These are phyloP conservation scores for Collybiopsis confluens DNA, from an alignment of 768 basidiomycete species.

Conservation along the genomic window DNA sequence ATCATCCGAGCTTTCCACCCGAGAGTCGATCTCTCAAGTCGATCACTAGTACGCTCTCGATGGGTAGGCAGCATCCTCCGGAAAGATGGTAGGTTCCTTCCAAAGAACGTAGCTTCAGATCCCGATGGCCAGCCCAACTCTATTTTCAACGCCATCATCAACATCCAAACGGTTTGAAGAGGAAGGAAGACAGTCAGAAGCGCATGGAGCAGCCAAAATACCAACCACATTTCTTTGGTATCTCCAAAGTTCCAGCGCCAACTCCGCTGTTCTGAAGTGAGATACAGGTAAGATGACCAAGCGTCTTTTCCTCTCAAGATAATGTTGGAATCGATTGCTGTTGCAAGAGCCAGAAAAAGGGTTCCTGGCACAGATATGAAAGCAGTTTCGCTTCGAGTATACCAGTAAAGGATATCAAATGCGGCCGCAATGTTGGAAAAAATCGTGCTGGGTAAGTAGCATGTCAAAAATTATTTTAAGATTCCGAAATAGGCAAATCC, in stretches of 20 bases:
- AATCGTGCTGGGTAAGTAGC: not conserved
- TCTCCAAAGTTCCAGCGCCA: not conserved
- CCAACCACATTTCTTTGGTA: not conserved
- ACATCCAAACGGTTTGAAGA: not conserved
- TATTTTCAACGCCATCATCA: not conserved
- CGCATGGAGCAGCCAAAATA: not conserved
- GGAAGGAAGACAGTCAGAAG: not conserved
- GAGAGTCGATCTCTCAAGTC: not conserved
- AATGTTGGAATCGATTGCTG: not conserved
- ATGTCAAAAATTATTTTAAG: too few relatives aligned
- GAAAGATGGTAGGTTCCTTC: not conserved
- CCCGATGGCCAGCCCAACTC: not conserved
- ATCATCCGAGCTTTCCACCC: not conserved
- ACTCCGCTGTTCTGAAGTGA: not conserved
- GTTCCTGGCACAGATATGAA: constrained; percentile 4
- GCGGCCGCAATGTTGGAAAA: not conserved
- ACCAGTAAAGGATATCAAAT: constrained; percentile 8
- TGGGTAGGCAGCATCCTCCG: not conserved
- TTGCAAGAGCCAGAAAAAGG: not conserved
- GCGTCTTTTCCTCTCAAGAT: not conserved
- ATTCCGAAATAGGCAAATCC: not conserved
- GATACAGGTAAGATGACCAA: not conserved
- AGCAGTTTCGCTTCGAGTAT: not conserved
- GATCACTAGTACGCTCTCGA: not conserved
- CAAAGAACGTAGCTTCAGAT: not conserved